Base-by-base conservation (phyloP, 768 basidiomycete species). In the Termitomyces heimii region DNA sequence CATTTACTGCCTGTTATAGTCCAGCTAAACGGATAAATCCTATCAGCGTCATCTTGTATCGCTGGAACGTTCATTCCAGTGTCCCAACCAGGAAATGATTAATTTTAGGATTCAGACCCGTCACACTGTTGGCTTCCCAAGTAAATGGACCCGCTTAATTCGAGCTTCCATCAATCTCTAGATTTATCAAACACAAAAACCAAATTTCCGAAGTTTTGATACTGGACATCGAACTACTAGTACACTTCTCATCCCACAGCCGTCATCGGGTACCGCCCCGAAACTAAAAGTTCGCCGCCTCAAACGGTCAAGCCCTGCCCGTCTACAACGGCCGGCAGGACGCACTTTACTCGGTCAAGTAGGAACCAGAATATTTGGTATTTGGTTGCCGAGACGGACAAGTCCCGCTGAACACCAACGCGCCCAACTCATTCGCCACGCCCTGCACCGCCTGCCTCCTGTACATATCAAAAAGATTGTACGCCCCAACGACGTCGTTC, bases 331-430 rank as follows among this genome's bases (percentile, higher is more conserved):
- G 39, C 8, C 8, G 20, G 39, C 39, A 20, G 3, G 8, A 20
- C 16, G 37, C n/a, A 40, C 39, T n/a, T 40, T 40, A n/a, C n/a
- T 40, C n/a, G 9, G n/a, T 9, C 3, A 20, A n/a, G 3, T 40
- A 20, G n/a, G 7, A 9, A n/a, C 39, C 18, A n/a, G 18, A 39
- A 8, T n/a, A n/a, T 10, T 20, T 20, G 9, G 2, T 10, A 9
- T 20, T 3, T 18, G 9, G 4, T 40, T 40, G 39, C n/a, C 9
- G n/a, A 9, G 18, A 24, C 5, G 60, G 56, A n/a, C 60, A 61
- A 7, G 60, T 58, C n/a, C 60, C 56, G 46, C 35, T 48, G 32
- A 61, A 61, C 52, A 46, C 54, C 12, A 46, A 12, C 31, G 48
- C 56, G 2, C 48, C 44, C 49, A 57, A 53, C 29, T 54, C 32